Base-by-base conservation (phyloP, 768 basidiomycete species). In the Pseudohyphozyma bogoriensis region DNA sequence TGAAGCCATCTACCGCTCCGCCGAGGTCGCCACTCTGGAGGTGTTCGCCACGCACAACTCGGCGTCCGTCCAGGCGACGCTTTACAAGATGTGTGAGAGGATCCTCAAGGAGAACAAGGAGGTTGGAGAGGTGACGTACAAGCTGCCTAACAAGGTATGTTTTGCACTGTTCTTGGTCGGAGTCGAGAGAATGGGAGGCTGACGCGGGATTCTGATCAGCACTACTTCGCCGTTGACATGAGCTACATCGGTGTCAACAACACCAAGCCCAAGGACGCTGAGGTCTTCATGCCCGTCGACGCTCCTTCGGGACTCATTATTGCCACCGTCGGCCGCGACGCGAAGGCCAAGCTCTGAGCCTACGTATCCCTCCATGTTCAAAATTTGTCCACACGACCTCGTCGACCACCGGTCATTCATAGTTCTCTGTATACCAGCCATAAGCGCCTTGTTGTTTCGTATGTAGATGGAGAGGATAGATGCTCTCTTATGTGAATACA, bases 1-100 rank as follows among this genome's bases (percentile, higher is more conserved):
- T 36, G 76, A 78, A 1, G 78, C 80, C 10, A 78, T 85, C 3
- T 77, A 75, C 10, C 72, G 74, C 12, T 73, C 71, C 13, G 86
- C 83, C 40, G 79, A 83, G 56, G 73, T 75, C 45, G 77, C 80
- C 1, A 92, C 89, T 28, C 75, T 96, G 39, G 82, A 89, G 60
- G 74, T 83, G 2, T 96, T 96, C 71, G 89, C 90, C 5, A 74
- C 76, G 35, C 89, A 97, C 68, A 85, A 92, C 69, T 90, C 88
- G 70, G 89, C 87, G 12, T 33, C 44, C 53, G 51, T 63, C 33
- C 73, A 95, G 87, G 92, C 92, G 12, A 95, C 91, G 31, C 76
- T 93, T 53, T 68, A 63, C 61, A 45, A 56, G 18, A 67, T 67
- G 66, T 58, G 45, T 52, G 80, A 85, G 64, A 78, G 78, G 2